Evolutionary conservation across 441 rosid genomes (phyloP).

Genomic region (Pelargonium australe): DNA sequence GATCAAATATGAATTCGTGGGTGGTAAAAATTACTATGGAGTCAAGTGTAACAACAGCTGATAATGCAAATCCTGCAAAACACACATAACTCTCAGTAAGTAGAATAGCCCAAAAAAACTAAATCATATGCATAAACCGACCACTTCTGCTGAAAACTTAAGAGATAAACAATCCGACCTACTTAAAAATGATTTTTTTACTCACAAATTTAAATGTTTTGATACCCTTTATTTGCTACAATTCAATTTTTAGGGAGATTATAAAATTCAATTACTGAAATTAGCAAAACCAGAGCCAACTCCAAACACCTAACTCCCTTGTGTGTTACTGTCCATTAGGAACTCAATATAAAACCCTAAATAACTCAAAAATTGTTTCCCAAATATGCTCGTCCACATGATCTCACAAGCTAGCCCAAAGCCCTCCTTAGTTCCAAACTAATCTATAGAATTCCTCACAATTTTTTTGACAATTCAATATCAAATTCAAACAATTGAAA

Average conservation of each 20-base stretch:
- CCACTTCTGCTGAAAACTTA: neutral
- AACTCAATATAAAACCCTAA: neutral
- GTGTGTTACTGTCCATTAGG: too few species aligned
- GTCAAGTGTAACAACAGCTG: constrained; percentile 56
- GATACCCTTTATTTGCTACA: neutral
- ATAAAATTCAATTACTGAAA: neutral
- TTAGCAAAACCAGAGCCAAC: neutral
- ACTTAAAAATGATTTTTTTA: neutral
- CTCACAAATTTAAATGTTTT: neutral
- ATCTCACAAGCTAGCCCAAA: neutral
- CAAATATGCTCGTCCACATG: neutral
- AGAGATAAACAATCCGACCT: neutral
- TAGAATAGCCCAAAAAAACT: neutral
- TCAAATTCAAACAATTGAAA: neutral
- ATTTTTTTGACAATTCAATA: neutral
- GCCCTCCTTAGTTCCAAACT: too few species aligned
- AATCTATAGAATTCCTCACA: neutral
- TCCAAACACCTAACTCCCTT: neutral
- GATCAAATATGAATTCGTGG: constrained; percentile 61
- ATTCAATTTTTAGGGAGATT: neutral
- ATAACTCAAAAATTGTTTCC: neutral
- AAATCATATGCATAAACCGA: neutral
- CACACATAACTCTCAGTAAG: neutral
- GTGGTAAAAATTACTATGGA: constrained; percentile 52
- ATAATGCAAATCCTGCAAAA: constrained; percentile 36